Evolutionary conservation across 495 filamentous ascomycete species (phyloP).

Genomic region (Hyaloscypha finlandica): DNA sequence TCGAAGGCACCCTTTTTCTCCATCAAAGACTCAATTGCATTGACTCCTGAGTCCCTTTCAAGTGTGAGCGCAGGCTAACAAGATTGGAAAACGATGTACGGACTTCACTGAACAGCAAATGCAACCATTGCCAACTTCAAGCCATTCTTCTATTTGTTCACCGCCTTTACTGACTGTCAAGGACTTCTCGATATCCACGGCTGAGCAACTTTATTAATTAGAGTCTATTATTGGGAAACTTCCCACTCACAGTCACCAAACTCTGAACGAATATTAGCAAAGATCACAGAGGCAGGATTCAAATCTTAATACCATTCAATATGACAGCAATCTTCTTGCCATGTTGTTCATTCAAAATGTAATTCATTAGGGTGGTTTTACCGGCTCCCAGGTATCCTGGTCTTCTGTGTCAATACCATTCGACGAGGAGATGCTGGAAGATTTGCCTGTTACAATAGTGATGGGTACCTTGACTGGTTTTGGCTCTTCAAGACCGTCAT

Average conservation of each 20-base stretch:
- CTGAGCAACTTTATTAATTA: slow-evolving; percentile 42
- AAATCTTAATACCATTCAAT: slow-evolving; percentile 67
- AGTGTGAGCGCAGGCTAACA: slow-evolving; percentile 8
- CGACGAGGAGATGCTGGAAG: not conserved
- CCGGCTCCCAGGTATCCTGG: slow-evolving; percentile 85
- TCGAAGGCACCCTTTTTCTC: slow-evolving; percentile 90
- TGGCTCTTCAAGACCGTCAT: slow-evolving; percentile 42
- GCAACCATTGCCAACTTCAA: slow-evolving; percentile 94
- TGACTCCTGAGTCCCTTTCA: slow-evolving; percentile 80
- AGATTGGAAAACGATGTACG: slow-evolving; percentile 6
- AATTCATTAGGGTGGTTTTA: slow-evolving; percentile 94
- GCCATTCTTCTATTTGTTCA: slow-evolving; percentile 89
- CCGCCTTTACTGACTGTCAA: slow-evolving; percentile 85
- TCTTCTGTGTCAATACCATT: slow-evolving; percentile 9
- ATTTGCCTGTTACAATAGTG: slow-evolving; percentile 86
- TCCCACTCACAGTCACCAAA: slow-evolving; percentile 83
- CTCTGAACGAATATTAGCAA: slow-evolving; percentile 50
- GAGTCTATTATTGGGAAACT: not conserved
- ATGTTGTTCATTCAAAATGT: slow-evolving; percentile 90
- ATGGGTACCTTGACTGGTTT: slow-evolving; percentile 72
- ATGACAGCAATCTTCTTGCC: slow-evolving; percentile 98
- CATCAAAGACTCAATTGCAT: slow-evolving; percentile 96
- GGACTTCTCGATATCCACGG: slow-evolving; percentile 91
- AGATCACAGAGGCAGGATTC: not conserved
- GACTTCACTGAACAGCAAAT: slow-evolving; percentile 99